Conservation (phyloP, 257 asterid genomes). For the Agastache rugosa region DNA sequence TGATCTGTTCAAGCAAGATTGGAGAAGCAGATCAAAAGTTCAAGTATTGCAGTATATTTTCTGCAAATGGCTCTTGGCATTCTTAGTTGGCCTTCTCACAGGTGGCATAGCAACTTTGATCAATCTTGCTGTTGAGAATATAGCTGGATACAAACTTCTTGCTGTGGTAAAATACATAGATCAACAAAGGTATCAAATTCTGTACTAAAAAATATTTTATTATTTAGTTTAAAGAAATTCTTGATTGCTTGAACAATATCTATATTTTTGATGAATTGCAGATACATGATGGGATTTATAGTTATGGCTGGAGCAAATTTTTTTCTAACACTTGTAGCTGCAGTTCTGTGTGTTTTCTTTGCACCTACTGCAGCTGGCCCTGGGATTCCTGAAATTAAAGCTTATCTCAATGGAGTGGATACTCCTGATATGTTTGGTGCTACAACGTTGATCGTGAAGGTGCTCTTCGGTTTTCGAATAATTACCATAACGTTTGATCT, state of each 20-base stretch:
- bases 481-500: neutral
- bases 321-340: slow-evolving; percentile 65
- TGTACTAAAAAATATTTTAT: neutral
- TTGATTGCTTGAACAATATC: neutral
- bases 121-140: slow-evolving; percentile 85
- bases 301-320: slow-evolving; percentile 70
- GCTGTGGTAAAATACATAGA: slow-evolving; percentile 67
- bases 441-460: slow-evolving; percentile 78
- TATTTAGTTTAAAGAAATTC: neutral
- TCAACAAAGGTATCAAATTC: slow-evolving; percentile 54
- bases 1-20: slow-evolving; percentile 94
- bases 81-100: slow-evolving; percentile 84
- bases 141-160: slow-evolving; percentile 82
- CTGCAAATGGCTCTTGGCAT: slow-evolving; percentile 81
- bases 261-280: slow-evolving; percentile 46
- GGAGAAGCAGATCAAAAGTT: slow-evolving; percentile 87
- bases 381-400: slow-evolving; percentile 91
- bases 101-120: slow-evolving; percentile 79
- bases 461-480: slow-evolving; percentile 15
- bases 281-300: slow-evolving; percentile 68
- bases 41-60: slow-evolving; percentile 78
- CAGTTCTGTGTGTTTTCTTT: slow-evolving; percentile 72
- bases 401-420: slow-evolving; percentile 90
- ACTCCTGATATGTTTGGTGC: slow-evolving; percentile 94
- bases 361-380: slow-evolving; percentile 99